Conservation (phyloP, 306 rosid genomes). For the Coriaria nepalensis region DNA sequence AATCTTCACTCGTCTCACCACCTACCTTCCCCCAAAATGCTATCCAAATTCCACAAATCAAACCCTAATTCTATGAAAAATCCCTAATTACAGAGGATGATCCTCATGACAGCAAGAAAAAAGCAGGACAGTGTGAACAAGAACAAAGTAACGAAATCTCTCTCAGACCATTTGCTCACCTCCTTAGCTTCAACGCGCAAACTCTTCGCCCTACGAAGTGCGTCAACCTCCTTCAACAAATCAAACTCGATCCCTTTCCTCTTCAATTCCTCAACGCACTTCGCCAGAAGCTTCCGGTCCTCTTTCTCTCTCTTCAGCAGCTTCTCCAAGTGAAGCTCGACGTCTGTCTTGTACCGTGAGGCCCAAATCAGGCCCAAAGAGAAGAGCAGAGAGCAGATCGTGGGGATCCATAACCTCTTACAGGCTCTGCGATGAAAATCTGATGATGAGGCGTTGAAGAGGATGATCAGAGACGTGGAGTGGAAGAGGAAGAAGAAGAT, state of each 20-base stretch:
- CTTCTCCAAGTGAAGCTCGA: constrained; percentile 75
- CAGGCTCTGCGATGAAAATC: constrained; percentile 22
- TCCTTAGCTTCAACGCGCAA: constrained; percentile 50
- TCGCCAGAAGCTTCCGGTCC: constrained; percentile 42
- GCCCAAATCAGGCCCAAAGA: constrained; percentile 81
- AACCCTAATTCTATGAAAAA: too few species aligned
- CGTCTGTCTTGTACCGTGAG: constrained; percentile 66
- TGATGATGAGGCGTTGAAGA: constrained; percentile 42
- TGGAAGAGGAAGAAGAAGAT: constrained; percentile 93
- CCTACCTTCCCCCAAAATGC: too few species aligned
- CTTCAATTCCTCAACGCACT: constrained; percentile 77
- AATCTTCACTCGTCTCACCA: too few species aligned
- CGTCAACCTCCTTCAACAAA: constrained; percentile 87
- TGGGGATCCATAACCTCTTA: constrained; percentile 71
- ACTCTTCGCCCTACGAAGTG: constrained; percentile 81
- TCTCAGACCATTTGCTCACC: constrained; percentile 71
- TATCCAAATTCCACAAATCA: too few species aligned
- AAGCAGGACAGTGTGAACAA: constrained; percentile 60
- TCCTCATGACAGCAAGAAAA: constrained; percentile 54
- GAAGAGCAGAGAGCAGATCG: constrained; percentile 56
- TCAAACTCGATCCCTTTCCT: constrained; percentile 85
- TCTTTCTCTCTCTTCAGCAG: constrained; percentile 70
- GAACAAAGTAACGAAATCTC: constrained; percentile 63
- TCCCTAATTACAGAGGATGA: constrained; percentile 39
- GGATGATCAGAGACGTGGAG: constrained; percentile 59